Evolutionary conservation across 139 green algal species (phyloP).

Genomic region (Volvox africanus): DNA sequence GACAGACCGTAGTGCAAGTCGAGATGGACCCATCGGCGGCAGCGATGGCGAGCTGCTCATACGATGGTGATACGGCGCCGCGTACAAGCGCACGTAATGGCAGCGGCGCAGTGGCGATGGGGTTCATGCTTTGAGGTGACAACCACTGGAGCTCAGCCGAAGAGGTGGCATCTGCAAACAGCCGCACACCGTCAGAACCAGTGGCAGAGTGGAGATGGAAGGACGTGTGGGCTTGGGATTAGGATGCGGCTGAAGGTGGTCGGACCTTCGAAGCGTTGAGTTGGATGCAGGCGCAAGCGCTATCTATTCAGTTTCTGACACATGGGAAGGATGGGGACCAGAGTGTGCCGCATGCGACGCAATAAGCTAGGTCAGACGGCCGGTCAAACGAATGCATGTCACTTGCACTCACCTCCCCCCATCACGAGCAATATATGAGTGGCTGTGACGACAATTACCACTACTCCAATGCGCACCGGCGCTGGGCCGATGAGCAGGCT

Average conservation of each 20-base stretch:
- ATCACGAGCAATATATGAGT: slow-evolving; percentile 26
- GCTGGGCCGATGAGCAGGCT: neutral
- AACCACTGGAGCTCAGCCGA: slow-evolving; percentile 26
- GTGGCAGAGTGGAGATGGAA: neutral
- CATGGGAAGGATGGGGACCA: neutral
- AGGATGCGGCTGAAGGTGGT: too few relatives aligned
- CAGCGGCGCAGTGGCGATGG: neutral
- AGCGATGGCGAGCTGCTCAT: neutral
- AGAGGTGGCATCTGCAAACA: neutral
- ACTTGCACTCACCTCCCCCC: slow-evolving; percentile 28
- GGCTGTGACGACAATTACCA: slow-evolving; percentile 6
- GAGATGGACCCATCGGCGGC: slow-evolving; percentile 17
- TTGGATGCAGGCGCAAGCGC: neutral
- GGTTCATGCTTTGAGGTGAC: neutral
- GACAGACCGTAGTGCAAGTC: slow-evolving; percentile 2
- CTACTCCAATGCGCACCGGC: neutral
- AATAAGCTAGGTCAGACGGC: neutral
- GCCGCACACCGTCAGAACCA: neutral
- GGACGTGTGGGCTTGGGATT: neutral
- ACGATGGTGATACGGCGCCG: slow-evolving; percentile 8
- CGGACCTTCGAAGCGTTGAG: neutral
- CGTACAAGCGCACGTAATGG: slow-evolving; percentile 19
- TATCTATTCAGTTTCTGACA: neutral
- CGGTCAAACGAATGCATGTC: neutral
- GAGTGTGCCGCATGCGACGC: neutral